These are phyloP conservation scores for Eucalyptus urophylla DNA, from an alignment of 345 rosid genomes.

Conservation along the genomic window DNA sequence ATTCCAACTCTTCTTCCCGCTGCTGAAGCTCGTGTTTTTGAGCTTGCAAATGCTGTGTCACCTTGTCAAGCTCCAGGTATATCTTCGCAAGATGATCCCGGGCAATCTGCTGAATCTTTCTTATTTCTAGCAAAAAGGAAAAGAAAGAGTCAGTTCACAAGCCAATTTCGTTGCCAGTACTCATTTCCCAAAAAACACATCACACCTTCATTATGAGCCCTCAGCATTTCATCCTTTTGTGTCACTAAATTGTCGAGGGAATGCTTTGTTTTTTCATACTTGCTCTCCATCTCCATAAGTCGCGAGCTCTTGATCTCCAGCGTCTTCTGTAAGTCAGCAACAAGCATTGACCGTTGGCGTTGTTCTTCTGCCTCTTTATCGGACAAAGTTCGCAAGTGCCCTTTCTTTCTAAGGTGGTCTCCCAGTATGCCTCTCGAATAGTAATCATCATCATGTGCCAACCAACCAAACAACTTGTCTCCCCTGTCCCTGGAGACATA, in stretches of 20 bases:
- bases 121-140: conserved; percentile 1
- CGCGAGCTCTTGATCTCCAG: conserved; percentile 20
- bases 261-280: conserved; percentile 11
- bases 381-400: conserved; percentile 47
- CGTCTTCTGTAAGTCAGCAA: conserved; percentile 21
- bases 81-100: conserved; percentile 24
- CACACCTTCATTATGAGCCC: conserved; percentile 43
- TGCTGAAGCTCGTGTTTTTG: conserved; percentile 18
- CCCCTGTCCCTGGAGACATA: conserved; percentile 4
- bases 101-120: conserved; percentile 19
- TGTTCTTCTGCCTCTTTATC: conserved; percentile 32
- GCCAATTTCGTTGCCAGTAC: background rate
- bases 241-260: conserved; percentile 2
- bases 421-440: conserved; percentile 13
- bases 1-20: conserved; percentile 30
- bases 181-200: background rate
- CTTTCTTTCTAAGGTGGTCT: conserved; percentile 25
- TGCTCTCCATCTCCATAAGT: conserved; percentile 27
- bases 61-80: conserved; percentile 25
- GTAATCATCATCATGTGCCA: conserved; percentile 52
- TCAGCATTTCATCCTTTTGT: conserved; percentile 24
- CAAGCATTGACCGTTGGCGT: conserved; percentile 19
- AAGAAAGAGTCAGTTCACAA: background rate
- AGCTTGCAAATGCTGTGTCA: conserved; percentile 8
- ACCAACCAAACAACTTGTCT: conserved; percentile 50